Evolutionary conservation across 495 filamentous ascomycete genomes (phyloP).

Genomic region (Echria macrotheca): DNA sequence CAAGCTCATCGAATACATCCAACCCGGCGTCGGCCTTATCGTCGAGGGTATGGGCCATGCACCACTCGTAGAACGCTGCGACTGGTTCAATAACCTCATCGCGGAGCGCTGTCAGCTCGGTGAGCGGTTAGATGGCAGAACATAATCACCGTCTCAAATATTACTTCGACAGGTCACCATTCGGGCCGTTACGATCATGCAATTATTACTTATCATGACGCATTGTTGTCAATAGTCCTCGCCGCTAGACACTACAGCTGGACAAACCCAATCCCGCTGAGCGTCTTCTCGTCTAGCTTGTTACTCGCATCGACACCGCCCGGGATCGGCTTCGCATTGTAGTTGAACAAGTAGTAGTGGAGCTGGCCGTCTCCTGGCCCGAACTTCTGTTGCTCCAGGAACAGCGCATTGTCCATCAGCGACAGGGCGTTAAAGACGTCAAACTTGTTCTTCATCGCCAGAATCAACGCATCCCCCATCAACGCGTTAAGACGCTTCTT

Average conservation of each 20-base stretch:
- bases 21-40: constrained; percentile 45
- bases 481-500: constrained; percentile 68
- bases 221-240: too few relatives aligned
- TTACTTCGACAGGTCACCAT: too few relatives aligned
- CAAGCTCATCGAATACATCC: constrained; percentile 49
- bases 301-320: constrained; percentile 81
- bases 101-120: constrained; percentile 42
- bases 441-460: constrained; percentile 81
- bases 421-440: constrained; percentile 97
- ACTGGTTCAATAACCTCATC: constrained; percentile 55
- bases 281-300: constrained; percentile 60
- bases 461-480: constrained; percentile 78
- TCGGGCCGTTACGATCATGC: too few relatives aligned
- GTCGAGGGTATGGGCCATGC: constrained; percentile 67
- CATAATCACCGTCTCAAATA: too few relatives aligned
- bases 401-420: constrained; percentile 85
- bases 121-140: constrained; percentile 30
- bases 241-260: constrained; percentile 65
- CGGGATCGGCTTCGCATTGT: constrained; percentile 70
- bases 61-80: constrained; percentile 55
- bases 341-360: constrained; percentile 97
- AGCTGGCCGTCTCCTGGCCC: constrained; percentile 88
- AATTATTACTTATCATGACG: too few relatives aligned
- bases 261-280: constrained; percentile 86
- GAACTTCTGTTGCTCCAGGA: constrained; percentile 89